A percentile compares a stretch with the other conserved stretches of the same genome.
phyloP scores from a whole-genome alignment of 441 rosid species.

The Adansonia gregorii region DNA sequence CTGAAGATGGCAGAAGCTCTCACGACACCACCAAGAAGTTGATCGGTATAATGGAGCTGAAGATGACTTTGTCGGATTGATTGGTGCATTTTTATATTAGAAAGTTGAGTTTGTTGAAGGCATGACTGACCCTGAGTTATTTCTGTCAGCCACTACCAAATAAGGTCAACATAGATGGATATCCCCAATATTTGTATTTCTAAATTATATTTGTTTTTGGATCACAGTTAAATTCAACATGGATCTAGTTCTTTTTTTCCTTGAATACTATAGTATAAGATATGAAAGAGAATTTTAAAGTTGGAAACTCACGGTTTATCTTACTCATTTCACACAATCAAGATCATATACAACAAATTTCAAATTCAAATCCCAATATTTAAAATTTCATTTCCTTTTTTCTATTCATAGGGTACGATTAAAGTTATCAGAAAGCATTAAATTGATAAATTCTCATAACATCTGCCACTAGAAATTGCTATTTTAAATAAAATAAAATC shows the following conservation, averaged over 20 bases:
- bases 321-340: no score
- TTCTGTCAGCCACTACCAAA: slow-evolving; percentile 11
- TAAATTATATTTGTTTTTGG: not conserved
- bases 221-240: not conserved
- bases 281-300: no score
- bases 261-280: not conserved
- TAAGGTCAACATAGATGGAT: not conserved
- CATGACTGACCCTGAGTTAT: slow-evolving; percentile 7
- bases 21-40: slow-evolving; percentile 37
- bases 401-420: no score
- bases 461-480: no score
- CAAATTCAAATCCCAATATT: no score
- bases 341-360: no score
- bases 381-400: no score
- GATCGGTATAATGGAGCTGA: slow-evolving; percentile 67
- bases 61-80: slow-evolving; percentile 70
- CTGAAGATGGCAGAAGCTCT: slow-evolving; percentile 52
- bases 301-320: no score
- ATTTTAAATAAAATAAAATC: no score
- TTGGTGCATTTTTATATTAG: not conserved
- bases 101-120: no score
- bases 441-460: no score
- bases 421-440: no score
- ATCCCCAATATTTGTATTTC: not conserved
- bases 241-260: not conserved